Evolutionary conservation across 352 stramenopile species (phyloP).

Genomic region (Globisporangium irregulare): DNA sequence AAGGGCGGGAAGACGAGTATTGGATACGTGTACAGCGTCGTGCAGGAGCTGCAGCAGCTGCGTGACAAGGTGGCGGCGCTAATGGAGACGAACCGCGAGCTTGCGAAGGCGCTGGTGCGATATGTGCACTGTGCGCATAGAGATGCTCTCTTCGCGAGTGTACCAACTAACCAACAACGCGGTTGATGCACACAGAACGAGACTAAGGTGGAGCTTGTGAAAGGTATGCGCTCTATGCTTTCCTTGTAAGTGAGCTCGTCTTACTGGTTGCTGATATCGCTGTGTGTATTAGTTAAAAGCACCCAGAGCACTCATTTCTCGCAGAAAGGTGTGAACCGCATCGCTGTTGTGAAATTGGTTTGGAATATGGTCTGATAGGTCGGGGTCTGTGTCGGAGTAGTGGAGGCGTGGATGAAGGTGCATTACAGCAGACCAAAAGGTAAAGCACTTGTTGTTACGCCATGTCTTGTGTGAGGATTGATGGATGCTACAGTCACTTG

Average conservation of each 20-base stretch:
- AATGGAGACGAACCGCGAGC: constrained; percentile 53
- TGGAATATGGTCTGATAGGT: not conserved
- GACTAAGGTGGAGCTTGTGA: constrained; percentile 50
- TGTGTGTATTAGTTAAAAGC: constrained; percentile 1
- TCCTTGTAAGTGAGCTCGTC: not conserved
- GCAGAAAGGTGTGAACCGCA: constrained; percentile 6
- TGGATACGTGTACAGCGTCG: constrained; percentile 52
- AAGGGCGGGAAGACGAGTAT: constrained; percentile 29
- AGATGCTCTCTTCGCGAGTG: not conserved
- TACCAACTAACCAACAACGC: constrained; percentile 1
- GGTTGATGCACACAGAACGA: constrained; percentile 33
- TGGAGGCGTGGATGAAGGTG: constrained; percentile 1
- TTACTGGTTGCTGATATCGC: not conserved
- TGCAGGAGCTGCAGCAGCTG: constrained; percentile 61
- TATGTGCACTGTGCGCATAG: not conserved
- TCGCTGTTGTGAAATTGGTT: not conserved
- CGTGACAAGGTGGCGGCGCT: constrained; percentile 39
- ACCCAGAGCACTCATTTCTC: constrained; percentile 14
- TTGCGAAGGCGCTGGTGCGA: constrained; percentile 63
- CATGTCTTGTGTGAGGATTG: not conserved
- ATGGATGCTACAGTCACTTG: not conserved
- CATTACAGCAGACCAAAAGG: constrained; percentile 7
- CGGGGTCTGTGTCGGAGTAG: not conserved
- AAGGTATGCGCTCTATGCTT: constrained; percentile 21
- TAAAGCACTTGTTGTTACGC: not conserved